phyloP scores from a whole-genome alignment of 805 yeast genomes.

The Saccharomycopsis oosterbeekiorum region DNA sequence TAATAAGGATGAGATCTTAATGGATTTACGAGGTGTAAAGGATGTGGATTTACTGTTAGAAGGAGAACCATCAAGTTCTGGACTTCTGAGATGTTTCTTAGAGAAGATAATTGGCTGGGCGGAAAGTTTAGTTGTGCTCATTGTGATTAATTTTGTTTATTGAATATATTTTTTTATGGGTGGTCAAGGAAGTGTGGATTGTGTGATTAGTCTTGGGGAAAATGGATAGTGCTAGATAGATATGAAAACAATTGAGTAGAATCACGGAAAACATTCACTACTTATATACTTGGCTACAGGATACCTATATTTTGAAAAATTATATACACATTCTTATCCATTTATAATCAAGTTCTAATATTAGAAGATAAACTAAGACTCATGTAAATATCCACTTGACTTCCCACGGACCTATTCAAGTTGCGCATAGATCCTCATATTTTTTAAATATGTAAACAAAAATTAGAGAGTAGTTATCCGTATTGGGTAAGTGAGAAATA shows the following conservation, averaged over 20 bases:
- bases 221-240: too few relatives aligned
- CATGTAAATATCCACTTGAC: background rate
- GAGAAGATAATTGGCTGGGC: background rate
- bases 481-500: background rate
- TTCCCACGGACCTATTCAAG: background rate
- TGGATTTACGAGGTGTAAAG: slow-evolving; percentile 13
- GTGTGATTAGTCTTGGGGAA: too few relatives aligned
- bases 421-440: background rate
- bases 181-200: background rate
- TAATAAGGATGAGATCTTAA: slow-evolving; percentile 14
- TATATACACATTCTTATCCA: background rate
- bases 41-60: background rate
- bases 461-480: background rate
- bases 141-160: background rate
- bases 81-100: background rate
- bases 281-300: background rate
- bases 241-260: background rate
- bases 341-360: background rate
- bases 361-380: background rate
- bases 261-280: background rate
- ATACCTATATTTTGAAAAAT: background rate
- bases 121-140: background rate
- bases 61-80: background rate
- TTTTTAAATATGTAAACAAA: background rate
- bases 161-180: background rate